Base-by-base conservation (phyloP, 2,329 filamentous ascomycete genomes). In the Colletotrichum tofieldiae region DNA sequence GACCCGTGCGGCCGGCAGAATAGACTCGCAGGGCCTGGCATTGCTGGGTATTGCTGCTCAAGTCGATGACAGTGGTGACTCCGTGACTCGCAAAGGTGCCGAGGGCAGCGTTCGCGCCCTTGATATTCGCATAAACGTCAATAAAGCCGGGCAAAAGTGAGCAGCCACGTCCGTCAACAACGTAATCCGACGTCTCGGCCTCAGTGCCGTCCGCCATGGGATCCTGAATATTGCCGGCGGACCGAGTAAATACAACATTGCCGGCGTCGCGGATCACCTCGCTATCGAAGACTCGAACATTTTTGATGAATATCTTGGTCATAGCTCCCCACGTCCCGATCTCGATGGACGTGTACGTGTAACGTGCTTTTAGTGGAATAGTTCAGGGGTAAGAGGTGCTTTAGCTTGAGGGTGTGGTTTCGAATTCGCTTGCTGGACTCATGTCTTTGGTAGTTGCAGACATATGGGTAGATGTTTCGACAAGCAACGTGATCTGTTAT, bases 221-320 rank as follows among this genome's bases (percentile, higher is more conserved):
- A 37, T 49, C 23, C 12, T 54, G 20, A 3, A 68, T 60, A 12
- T 59, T 63, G 12, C 59, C 65, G 8, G 59, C 58, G 3, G 68
- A 71, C 20, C 65, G 37, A 1, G 58, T 69, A 39, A 72, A 52
- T 1, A 64, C 52, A 4, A 72, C 52, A 11, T 63, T 43, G 12
- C n/a, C 43, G 1, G 65, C 35, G 6, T 52, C 43, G 3, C 35
- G 59, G 8, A 72, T 12, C 9, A 16, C 9, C 16, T 75, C 72
- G 52, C 75, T 76, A 52, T 77, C 77, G 59, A 74, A 71, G 37
- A 51, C 47, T 51, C 72, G 58, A 12, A 72, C 69, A 26, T 72
- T 60, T 39, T 65, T 41, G 29, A 72, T 64, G 16, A 65, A 3
- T 39, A 72, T 64, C 37, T 54, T 55, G 0, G 59, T 56, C 68